Base-by-base conservation (phyloP, 2,329 filamentous ascomycete species). In the Lojkania enalia region DNA sequence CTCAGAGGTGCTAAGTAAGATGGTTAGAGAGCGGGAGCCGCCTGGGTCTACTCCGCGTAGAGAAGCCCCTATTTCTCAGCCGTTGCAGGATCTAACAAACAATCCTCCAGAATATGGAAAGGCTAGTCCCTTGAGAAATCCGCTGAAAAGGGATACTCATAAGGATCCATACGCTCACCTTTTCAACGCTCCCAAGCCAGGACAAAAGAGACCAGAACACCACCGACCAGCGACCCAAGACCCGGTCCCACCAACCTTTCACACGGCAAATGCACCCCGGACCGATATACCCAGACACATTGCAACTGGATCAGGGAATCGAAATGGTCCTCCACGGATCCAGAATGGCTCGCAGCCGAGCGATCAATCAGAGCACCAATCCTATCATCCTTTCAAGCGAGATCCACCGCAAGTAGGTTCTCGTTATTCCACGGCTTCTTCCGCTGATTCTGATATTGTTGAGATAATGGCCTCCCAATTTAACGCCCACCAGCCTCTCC, bases 61-160 rank as follows among this genome's bases (percentile, higher is more conserved):
- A 14, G 61, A 59, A 27, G 57, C 52, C 32, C 45, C 57, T 9
- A 42, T 48, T 2, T 7, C 61, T 1, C 55, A 67, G 20, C 57
- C 67, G 12, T 53, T 68, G 11, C 58, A 69, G 12, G 67, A 73
- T 31, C 52, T 62, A 11, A 57, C 49, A 29, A 55, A 60, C 6
- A 49, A 54, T 3, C 49, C 52, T 15, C 63, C 64, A 14, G 75
- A 83, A 55, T 85, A 84, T 57, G 82, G 82, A 39, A 77, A 79
- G 55, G 73, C 82, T 2, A 83, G 80, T 49, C 78, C 80, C 13
- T 66, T 84, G 44, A 71, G 79, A 52, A 73, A 76, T 60, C 69
- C 77, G 50, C 55, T 71, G 61, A 59, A 75, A 55, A 61, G 67
- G 40, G 63, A 63, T 44, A 42, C 42, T 19, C 51, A 48, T 16